These are phyloP conservation scores for Areca catechu DNA, from an alignment of 176 grass and related monocot genomes.

Conservation along the genomic window DNA sequence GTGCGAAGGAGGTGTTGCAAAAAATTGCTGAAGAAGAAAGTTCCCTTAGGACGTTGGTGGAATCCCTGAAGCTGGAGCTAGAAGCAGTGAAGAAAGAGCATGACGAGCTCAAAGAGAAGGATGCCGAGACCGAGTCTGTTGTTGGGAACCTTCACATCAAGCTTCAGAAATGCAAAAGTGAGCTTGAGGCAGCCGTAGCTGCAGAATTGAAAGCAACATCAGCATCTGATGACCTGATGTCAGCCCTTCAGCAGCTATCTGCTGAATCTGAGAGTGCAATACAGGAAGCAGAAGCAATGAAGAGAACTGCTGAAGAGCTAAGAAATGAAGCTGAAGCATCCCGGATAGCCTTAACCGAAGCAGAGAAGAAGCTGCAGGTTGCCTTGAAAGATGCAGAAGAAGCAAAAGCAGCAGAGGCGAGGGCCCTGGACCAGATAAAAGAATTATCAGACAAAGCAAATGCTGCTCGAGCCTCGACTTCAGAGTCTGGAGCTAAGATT, in stretches of 20 bases:
- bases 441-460: conserved; percentile 76
- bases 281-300: conserved; percentile 84
- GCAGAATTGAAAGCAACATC: conserved; percentile 73
- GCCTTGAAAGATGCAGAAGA: conserved; percentile 81
- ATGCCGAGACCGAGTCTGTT: conserved; percentile 65
- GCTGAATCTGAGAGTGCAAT: conserved; percentile 72
- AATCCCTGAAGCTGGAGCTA: conserved; percentile 73
- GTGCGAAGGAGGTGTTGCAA: conserved; percentile 74
- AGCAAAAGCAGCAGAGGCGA: conserved; percentile 75
- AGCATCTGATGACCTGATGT: conserved; percentile 78
- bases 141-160: conserved; percentile 68
- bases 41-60: conserved; percentile 46
- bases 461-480: conserved; percentile 63
- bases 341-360: conserved; percentile 39
- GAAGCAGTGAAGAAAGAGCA: conserved; percentile 69
- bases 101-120: conserved; percentile 69
- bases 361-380: conserved; percentile 56
- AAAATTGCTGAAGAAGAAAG: conserved; percentile 71
- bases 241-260: conserved; percentile 73
- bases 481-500: conserved; percentile 63
- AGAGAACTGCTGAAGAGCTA: conserved; percentile 66
- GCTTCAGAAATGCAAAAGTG: conserved; percentile 90
- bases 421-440: conserved; percentile 76
- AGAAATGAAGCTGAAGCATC: conserved; percentile 63
- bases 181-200: conserved; percentile 71